Evolutionary conservation across 2,329 filamentous ascomycete species (phyloP).

Genomic region (Colletotrichum godetiae): DNA sequence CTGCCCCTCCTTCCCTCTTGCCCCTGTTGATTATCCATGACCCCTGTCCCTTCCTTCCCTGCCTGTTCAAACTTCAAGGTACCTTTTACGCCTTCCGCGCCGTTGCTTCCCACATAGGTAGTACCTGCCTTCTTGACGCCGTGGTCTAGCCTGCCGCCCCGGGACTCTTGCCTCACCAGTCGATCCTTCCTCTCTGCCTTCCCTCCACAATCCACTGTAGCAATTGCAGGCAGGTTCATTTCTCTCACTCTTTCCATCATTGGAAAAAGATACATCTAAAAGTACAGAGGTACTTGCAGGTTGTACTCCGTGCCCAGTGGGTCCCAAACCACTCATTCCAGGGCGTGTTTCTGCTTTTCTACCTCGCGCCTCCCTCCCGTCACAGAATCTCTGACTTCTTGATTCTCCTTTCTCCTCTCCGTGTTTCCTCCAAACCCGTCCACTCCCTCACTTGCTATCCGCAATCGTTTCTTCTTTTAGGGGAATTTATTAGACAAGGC

Average conservation of each 20-base stretch:
- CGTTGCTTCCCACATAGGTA: not conserved
- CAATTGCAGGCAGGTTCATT: not conserved
- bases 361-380: constrained; percentile 26
- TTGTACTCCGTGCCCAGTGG: not conserved
- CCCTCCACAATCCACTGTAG: not conserved
- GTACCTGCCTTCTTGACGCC: not conserved
- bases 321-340: constrained; percentile 21
- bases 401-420: constrained; percentile 17
- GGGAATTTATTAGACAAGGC: constrained; percentile 3
- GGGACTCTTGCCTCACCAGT: not conserved
- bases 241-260: not conserved
- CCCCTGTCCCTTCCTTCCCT: not conserved
- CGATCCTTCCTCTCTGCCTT: not conserved
- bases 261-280: not conserved
- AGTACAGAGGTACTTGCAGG: not conserved
- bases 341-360: constrained; percentile 35
- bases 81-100: not conserved
- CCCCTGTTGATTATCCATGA: not conserved
- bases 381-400: not conserved
- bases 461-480: constrained; percentile 29
- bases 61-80: not conserved
- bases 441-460: constrained; percentile 30
- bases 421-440: constrained; percentile 34
- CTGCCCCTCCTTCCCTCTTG: constrained; percentile 10
- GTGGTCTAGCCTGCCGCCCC: not conserved